phyloP scores from a whole-genome alignment of 2,329 filamentous ascomycete genomes.

The Lecanoromycetidae sp. region DNA sequence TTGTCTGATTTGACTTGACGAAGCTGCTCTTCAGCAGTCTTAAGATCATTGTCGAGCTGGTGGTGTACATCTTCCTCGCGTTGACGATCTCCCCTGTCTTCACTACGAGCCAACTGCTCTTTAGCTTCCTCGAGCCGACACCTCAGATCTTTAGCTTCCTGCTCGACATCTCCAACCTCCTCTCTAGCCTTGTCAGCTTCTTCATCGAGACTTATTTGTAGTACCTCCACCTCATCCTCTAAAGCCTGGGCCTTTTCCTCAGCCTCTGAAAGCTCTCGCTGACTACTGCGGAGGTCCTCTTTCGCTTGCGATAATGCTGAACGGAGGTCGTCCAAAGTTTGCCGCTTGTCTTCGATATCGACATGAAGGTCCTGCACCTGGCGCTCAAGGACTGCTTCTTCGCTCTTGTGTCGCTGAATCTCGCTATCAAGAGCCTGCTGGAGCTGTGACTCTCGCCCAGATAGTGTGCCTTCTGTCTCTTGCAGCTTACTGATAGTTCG shows the following conservation, averaged over 20 bases:
- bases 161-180: slow-evolving; percentile 34
- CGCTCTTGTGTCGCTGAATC: slow-evolving; percentile 56
- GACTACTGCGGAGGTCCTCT: slow-evolving; percentile 58
- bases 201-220: slow-evolving; percentile 54
- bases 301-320: slow-evolving; percentile 53
- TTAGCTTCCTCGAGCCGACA: slow-evolving; percentile 32
- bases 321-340: slow-evolving; percentile 52
- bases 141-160: slow-evolving; percentile 33
- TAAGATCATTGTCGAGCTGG: too few relatives aligned
- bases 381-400: slow-evolving; percentile 57
- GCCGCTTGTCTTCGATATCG: slow-evolving; percentile 55
- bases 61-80: too few relatives aligned
- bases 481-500: slow-evolving; percentile 59
- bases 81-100: slow-evolving; percentile 19
- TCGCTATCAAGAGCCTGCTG: slow-evolving; percentile 60
- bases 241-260: slow-evolving; percentile 54
- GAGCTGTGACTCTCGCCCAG: slow-evolving; percentile 54
- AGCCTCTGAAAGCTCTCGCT: slow-evolving; percentile 50
- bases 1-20: slow-evolving; percentile 48
- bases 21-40: too few relatives aligned
- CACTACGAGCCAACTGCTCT: slow-evolving; percentile 18
- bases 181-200: slow-evolving; percentile 49
- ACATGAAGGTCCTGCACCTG: slow-evolving; percentile 64
- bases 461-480: slow-evolving; percentile 53
- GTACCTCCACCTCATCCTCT: slow-evolving; percentile 64